Evolutionary conservation across 805 yeast species (phyloP).

Genomic region (Sungouiozyma intestinalis): DNA sequence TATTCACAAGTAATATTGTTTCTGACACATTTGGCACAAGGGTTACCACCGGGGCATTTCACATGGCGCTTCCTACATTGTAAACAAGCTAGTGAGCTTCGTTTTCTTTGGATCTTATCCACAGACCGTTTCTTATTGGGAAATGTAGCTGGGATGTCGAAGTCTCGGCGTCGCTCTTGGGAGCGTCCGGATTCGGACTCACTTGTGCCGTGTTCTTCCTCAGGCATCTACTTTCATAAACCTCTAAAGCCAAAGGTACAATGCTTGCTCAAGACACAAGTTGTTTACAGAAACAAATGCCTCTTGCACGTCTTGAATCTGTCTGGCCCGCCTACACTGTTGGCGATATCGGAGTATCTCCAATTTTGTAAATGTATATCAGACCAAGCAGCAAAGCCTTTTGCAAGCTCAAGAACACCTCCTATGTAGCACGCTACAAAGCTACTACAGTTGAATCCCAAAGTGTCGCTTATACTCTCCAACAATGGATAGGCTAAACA

Average conservation of each 20-base stretch:
- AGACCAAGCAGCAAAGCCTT: too few relatives aligned
- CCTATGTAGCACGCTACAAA: too few relatives aligned
- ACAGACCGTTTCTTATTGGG: not conserved
- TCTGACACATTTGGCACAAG: slow-evolving; percentile 51
- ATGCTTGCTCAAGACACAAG: not conserved
- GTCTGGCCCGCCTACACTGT: too few relatives aligned
- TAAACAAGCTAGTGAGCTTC: slow-evolving; percentile 36
- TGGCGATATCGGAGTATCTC: too few relatives aligned
- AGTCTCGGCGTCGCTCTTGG: not conserved
- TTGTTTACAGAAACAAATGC: too few relatives aligned
- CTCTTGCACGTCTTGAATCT: too few relatives aligned
- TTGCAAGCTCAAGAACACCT: too few relatives aligned
- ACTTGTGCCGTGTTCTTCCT: not conserved
- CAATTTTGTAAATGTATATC: too few relatives aligned
- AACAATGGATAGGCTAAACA: too few relatives aligned
- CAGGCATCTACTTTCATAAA: not conserved
- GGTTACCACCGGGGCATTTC: slow-evolving; percentile 70
- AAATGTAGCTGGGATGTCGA: not conserved
- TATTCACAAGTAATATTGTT: slow-evolving; percentile 57
- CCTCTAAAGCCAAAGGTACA: not conserved
- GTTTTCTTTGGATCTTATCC: slow-evolving; percentile 5
- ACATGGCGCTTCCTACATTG: slow-evolving; percentile 64
- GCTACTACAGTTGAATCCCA: too few relatives aligned
- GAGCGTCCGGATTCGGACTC: not conserved
- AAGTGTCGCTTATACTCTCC: too few relatives aligned